Percentiles rank a stretch among this genome's conserved stretches.
phyloP scores from a whole-genome alignment of 345 rosid genomes.

The Eucalyptus leucophloia region DNA sequence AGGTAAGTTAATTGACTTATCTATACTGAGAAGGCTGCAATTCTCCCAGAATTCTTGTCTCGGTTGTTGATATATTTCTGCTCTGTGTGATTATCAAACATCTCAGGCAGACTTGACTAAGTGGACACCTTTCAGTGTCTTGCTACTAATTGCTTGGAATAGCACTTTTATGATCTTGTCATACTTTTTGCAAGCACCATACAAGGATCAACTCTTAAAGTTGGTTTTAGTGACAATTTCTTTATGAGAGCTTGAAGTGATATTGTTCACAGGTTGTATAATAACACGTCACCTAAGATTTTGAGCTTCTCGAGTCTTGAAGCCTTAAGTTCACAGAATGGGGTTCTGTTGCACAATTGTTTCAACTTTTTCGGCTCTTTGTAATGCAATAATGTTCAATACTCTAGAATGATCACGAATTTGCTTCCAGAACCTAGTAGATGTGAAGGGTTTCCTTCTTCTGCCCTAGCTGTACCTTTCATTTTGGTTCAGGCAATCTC shows the following conservation, averaged over 20 bases:
- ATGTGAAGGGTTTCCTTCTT: neutral
- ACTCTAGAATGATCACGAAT: neutral
- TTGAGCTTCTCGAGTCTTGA: neutral
- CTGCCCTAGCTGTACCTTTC: neutral
- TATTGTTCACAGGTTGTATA: neutral
- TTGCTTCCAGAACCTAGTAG: neutral
- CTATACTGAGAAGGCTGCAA: neutral
- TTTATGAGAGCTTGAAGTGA: neutral
- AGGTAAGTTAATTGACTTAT: slow-evolving; percentile 29
- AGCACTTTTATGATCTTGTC: neutral
- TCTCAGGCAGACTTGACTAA: neutral
- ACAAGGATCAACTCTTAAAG: neutral
- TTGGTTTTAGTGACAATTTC: neutral
- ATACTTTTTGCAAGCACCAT: neutral
- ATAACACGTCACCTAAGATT: neutral
- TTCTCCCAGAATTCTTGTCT: neutral
- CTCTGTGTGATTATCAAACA: neutral
- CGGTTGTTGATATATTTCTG: neutral
- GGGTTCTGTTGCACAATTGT: neutral
- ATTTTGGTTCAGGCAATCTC: neutral
- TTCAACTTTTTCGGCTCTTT: neutral
- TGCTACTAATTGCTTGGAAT: neutral
- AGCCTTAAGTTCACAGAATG: neutral
- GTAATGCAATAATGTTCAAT: neutral
- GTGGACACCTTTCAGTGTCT: neutral